Conservation (phyloP, 1,284 basidiomycete species). For the Retiboletus flavoniger region DNA sequence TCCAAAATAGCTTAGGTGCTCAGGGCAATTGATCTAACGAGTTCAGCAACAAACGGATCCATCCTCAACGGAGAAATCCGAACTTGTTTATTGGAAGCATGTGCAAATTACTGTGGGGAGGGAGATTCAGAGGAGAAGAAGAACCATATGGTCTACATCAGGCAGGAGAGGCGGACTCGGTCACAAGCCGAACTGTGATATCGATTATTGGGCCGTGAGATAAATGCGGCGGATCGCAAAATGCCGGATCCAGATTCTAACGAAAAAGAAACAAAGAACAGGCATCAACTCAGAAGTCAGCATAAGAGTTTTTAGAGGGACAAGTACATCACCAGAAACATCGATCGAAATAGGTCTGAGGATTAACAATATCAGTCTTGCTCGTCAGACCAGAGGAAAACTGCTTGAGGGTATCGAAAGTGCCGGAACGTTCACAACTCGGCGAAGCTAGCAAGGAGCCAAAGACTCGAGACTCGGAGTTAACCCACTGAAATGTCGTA, state of each 20-base stretch:
- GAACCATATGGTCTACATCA: background rate
- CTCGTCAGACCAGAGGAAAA: too few species aligned
- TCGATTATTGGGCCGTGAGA: background rate
- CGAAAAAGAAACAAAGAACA: background rate
- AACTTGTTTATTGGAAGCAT: background rate
- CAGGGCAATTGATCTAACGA: conserved; percentile 6
- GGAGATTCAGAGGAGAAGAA: conserved; percentile 2
- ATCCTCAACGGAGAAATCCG: background rate
- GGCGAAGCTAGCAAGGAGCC: background rate
- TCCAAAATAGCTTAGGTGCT: background rate
- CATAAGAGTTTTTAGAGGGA: background rate
- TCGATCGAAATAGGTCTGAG: background rate
- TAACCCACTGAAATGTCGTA: background rate
- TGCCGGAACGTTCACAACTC: background rate
- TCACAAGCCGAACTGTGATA: background rate
- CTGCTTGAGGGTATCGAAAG: background rate
- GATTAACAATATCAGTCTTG: background rate
- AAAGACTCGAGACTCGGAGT: background rate
- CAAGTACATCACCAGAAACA: background rate
- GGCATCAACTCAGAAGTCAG: background rate
- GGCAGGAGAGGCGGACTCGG: background rate
- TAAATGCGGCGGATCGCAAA: background rate
- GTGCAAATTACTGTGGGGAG: background rate
- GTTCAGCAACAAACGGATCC: background rate
- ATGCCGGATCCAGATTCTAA: background rate